phyloP scores from a whole-genome alignment of 768 basidiomycete species.

The Lentinula sp. region DNA sequence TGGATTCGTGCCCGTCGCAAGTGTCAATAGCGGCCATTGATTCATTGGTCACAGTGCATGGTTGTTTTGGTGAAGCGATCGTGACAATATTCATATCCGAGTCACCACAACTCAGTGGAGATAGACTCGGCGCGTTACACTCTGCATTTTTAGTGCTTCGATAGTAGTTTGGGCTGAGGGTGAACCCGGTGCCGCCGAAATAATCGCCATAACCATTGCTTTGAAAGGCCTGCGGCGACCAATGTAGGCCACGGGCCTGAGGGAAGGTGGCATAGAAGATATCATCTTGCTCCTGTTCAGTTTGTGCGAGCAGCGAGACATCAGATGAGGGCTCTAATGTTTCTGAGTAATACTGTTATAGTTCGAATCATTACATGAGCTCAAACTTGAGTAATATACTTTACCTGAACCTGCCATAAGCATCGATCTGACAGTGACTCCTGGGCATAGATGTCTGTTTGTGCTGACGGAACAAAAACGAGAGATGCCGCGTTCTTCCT shows the following conservation, averaged over 20 bases:
- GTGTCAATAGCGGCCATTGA: background rate
- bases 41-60: background rate
- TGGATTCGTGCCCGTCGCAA: background rate
- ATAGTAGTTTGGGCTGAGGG: background rate
- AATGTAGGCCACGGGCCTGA: slow-evolving; percentile 19
- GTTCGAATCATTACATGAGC: slow-evolving; percentile 1
- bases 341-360: slow-evolving; percentile 8
- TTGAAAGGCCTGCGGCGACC: slow-evolving; percentile 6
- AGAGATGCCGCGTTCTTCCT: background rate
- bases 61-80: background rate
- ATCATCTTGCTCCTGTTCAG: slow-evolving; percentile 30
- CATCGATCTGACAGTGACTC: background rate
- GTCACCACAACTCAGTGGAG: background rate
- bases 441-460: background rate
- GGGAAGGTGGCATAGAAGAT: slow-evolving; percentile 33
- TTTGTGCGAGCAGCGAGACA: slow-evolving; percentile 24
- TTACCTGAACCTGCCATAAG: slow-evolving; percentile 5
- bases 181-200: slow-evolving; percentile 13
- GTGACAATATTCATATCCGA: background rate
- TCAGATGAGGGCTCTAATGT: slow-evolving; percentile 2
- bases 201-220: slow-evolving; percentile 8
- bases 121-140: background rate
- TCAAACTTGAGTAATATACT: background rate
- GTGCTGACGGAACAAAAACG: background rate
- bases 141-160: background rate